These are phyloP conservation scores for Anthracocystis walkeri DNA, from an alignment of 1,284 basidiomycete genomes.

Conservation along the genomic window DNA sequence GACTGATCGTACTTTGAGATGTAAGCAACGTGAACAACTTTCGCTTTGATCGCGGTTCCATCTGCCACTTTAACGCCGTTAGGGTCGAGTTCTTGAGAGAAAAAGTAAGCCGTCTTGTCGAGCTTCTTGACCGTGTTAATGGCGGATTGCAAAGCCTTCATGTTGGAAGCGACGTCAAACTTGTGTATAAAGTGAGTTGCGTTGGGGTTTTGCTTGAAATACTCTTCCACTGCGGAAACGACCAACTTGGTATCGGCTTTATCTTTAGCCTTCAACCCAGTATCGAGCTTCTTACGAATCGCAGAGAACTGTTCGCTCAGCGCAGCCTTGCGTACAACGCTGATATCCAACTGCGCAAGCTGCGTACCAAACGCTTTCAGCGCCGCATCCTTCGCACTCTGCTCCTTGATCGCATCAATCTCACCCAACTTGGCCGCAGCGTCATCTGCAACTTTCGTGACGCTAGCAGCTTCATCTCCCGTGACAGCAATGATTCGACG, in stretches of 20 bases:
- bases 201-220: conserved; percentile 81
- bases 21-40: conserved; percentile 89
- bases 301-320: conserved; percentile 80
- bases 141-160: conserved; percentile 77
- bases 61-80: conserved; percentile 44
- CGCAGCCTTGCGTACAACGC: conserved; percentile 82
- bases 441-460: conserved; percentile 78
- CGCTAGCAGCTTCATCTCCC: conserved; percentile 89
- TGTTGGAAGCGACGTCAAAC: conserved; percentile 73
- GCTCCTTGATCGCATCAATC: conserved; percentile 78
- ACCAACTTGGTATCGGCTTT: conserved; percentile 83
- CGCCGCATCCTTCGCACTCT: conserved; percentile 81
- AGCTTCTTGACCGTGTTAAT: conserved; percentile 82
- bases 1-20: conserved; percentile 73
- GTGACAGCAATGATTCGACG: conserved; percentile 94
- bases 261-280: conserved; percentile 85
- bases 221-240: conserved; percentile 77
- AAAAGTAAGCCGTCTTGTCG: conserved; percentile 86
- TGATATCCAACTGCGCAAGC: conserved; percentile 89
- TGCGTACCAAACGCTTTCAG: conserved; percentile 88
- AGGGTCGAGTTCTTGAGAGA: conserved; percentile 77
- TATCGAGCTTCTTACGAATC: conserved; percentile 85
- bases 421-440: conserved; percentile 77
- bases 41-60: conserved; percentile 72
- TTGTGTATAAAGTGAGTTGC: conserved; percentile 78